These are phyloP conservation scores for Phialemonium atrogriseum DNA, from an alignment of 2,329 filamentous ascomycete species.

Conservation along the genomic window DNA sequence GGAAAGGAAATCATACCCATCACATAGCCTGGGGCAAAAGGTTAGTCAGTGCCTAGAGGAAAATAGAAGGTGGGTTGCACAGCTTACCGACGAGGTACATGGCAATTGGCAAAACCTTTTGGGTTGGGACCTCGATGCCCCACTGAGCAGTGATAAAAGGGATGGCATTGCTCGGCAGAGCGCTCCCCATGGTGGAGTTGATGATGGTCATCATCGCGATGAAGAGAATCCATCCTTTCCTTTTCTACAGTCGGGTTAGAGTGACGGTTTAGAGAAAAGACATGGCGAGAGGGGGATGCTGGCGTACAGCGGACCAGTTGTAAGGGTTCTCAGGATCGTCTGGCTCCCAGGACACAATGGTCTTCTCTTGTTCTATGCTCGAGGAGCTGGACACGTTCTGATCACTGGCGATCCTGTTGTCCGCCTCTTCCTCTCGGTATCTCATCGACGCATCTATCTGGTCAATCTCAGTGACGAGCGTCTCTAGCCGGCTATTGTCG, in stretches of 20 bases:
- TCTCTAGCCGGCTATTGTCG: neutral
- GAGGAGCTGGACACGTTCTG: conserved; percentile 15
- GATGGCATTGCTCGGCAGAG: conserved; percentile 56
- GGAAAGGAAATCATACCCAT: conserved; percentile 38
- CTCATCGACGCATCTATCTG: neutral
- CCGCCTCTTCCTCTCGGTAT: neutral
- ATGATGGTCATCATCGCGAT: conserved; percentile 51
- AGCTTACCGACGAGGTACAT: conserved; percentile 46
- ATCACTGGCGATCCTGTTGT: neutral
- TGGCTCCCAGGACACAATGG: conserved; percentile 35
- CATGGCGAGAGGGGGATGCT: too few relatives aligned
- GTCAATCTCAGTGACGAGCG: neutral
- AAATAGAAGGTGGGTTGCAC: neutral
- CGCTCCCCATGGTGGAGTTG: conserved; percentile 60
- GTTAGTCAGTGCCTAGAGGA: conserved; percentile 5
- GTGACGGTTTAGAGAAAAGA: neutral
- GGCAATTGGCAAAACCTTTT: conserved; percentile 50
- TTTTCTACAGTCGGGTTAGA: too few relatives aligned
- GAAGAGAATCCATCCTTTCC: conserved; percentile 46
- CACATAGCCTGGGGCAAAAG: conserved; percentile 37
- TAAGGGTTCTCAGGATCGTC: conserved; percentile 44
- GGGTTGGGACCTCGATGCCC: conserved; percentile 36
- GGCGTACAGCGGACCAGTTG: conserved; percentile 36
- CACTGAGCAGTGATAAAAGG: conserved; percentile 50
- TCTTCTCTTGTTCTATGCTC: conserved; percentile 17